phyloP scores from a whole-genome alignment of 1,284 basidiomycete species.

The Naganishia cerealis region DNA sequence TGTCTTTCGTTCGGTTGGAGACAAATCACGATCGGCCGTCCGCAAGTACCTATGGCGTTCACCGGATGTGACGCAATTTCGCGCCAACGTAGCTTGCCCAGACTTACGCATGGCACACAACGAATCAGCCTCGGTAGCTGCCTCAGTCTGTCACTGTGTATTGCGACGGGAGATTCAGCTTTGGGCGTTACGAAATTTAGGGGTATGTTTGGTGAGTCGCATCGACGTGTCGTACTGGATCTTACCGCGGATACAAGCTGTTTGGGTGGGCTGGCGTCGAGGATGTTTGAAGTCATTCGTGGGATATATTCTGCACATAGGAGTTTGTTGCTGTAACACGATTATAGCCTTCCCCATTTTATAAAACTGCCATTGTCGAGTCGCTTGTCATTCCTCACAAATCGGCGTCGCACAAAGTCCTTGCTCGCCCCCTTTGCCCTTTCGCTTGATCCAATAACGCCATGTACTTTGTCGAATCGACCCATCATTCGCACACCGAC shows the following conservation, averaged over 20 bases:
- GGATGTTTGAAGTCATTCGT: neutral
- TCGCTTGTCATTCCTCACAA: neutral
- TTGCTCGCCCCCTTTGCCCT: neutral
- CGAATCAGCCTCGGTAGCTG: neutral
- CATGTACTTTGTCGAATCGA: conserved; percentile 14
- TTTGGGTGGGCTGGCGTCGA: neutral
- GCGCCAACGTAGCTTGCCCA: neutral
- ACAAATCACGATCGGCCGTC: neutral
- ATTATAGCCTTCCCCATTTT: neutral
- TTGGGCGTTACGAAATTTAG: neutral
- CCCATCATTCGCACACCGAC: conserved; percentile 18
- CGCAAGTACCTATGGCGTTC: neutral
- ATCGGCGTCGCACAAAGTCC: neutral
- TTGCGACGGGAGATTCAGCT: neutral
- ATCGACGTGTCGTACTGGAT: neutral
- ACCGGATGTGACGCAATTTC: neutral
- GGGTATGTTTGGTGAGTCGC: neutral
- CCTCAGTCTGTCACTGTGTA: neutral
- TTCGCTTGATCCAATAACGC: neutral
- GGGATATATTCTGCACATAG: neutral
- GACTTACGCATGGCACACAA: neutral
- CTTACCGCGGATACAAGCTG: neutral
- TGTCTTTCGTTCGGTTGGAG: neutral
- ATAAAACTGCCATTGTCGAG: neutral
- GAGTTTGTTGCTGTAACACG: neutral